phyloP scores from a whole-genome alignment of 1,284 basidiomycete genomes.

The Tilletia caries region DNA sequence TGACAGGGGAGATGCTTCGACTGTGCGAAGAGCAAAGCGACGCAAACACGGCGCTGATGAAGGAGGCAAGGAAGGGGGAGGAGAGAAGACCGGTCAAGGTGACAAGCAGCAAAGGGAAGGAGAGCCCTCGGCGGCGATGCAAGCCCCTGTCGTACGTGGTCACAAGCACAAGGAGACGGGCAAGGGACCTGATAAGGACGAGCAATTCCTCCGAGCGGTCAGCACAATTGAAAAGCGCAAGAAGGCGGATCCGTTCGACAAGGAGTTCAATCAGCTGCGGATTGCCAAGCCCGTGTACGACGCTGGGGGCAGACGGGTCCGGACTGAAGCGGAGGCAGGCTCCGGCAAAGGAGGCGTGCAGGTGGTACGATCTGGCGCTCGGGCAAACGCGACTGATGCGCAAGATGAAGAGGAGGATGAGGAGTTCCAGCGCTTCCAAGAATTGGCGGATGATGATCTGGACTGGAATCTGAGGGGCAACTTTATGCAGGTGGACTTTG shows the following conservation, averaged over 20 bases:
- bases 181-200: conserved; percentile 30
- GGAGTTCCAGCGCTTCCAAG: conserved; percentile 35
- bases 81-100: neutral
- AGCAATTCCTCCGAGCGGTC: conserved; percentile 37
- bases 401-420: conserved; percentile 25
- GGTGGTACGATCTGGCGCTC: conserved; percentile 7
- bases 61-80: neutral
- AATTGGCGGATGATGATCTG: conserved; percentile 34
- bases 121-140: neutral
- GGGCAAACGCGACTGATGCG: conserved; percentile 11
- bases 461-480: conserved; percentile 37
- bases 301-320: neutral
- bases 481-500: conserved; percentile 48
- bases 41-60: neutral
- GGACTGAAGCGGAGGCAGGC: neutral
- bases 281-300: conserved; percentile 14
- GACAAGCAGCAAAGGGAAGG: neutral
- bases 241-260: conserved; percentile 38
- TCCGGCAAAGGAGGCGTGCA: neutral
- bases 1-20: neutral
- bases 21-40: neutral
- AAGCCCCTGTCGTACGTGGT: neutral
- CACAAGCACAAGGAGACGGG: conserved; percentile 7
- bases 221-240: conserved; percentile 32
- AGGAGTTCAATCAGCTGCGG: conserved; percentile 39